These are phyloP conservation scores for Aeschynomene evenia DNA, from an alignment of 306 rosid species.

Conservation along the genomic window DNA sequence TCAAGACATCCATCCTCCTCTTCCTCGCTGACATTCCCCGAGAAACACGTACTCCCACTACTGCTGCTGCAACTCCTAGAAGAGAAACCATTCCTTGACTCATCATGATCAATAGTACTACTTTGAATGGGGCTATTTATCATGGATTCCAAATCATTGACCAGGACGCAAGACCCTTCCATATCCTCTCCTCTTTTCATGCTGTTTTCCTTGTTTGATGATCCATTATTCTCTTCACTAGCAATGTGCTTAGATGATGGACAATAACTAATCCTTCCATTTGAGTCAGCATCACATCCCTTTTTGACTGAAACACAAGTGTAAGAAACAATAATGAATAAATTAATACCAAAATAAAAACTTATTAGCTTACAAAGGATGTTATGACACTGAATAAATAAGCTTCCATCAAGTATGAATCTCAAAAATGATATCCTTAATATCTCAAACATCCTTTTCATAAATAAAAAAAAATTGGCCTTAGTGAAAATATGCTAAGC, in stretches of 20 bases:
- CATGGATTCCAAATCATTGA: constrained; percentile 33
- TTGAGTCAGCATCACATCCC: constrained; percentile 37
- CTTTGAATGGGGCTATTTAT: constrained; percentile 25
- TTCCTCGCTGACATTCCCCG: constrained; percentile 38
- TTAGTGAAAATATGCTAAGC: neutral
- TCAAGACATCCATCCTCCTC: constrained; percentile 58
- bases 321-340: constrained; percentile 5
- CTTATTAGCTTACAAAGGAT: neutral
- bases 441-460: neutral
- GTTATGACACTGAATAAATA: neutral
- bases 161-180: constrained; percentile 32
- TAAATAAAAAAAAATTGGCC: neutral
- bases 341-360: neutral
- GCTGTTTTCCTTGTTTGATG: constrained; percentile 33
- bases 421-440: neutral
- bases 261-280: constrained; percentile 34
- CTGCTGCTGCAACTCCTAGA: constrained; percentile 27
- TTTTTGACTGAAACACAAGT: constrained; percentile 46
- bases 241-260: constrained; percentile 28
- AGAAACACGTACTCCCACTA: constrained; percentile 31
- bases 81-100: constrained; percentile 33
- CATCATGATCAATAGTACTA: constrained; percentile 31
- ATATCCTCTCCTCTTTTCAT: constrained; percentile 36
- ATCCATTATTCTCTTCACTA: constrained; percentile 33
- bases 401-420: neutral